These are phyloP conservation scores for Irpex sp. DNA, from an alignment of 1,284 basidiomycete species.

Conservation along the genomic window DNA sequence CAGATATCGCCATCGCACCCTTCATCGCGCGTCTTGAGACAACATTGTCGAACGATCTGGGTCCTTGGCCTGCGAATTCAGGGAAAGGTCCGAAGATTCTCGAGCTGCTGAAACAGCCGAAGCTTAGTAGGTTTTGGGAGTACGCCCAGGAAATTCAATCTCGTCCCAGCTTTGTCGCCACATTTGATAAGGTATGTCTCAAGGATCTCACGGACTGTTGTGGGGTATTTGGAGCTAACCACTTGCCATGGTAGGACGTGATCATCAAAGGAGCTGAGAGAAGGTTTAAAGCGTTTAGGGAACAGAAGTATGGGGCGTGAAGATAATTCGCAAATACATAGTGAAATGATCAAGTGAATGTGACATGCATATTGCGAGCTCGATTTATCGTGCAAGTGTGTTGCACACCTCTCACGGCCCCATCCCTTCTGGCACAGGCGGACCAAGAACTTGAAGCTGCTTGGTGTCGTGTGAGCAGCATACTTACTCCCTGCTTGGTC, in stretches of 20 bases:
- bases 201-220: no score
- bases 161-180: background rate
- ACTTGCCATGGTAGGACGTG: background rate
- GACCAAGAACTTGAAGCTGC: no score
- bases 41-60: background rate
- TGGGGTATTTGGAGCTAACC: no score
- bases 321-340: background rate
- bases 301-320: background rate
- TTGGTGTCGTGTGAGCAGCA: no score
- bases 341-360: background rate
- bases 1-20: slow-evolving; percentile 6
- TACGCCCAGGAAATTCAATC: background rate
- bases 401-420: no score
- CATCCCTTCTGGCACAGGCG: no score
- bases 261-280: background rate
- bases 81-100: background rate
- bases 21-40: background rate
- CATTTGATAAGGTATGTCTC: background rate
- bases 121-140: background rate
- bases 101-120: background rate
- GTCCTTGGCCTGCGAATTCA: background rate
- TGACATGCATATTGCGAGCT: no score
- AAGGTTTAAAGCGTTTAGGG: background rate
- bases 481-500: no score
- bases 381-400: no score